phyloP scores from a whole-genome alignment of 2,329 filamentous ascomycete genomes.

The Lasiodiplodia theobromae region DNA sequence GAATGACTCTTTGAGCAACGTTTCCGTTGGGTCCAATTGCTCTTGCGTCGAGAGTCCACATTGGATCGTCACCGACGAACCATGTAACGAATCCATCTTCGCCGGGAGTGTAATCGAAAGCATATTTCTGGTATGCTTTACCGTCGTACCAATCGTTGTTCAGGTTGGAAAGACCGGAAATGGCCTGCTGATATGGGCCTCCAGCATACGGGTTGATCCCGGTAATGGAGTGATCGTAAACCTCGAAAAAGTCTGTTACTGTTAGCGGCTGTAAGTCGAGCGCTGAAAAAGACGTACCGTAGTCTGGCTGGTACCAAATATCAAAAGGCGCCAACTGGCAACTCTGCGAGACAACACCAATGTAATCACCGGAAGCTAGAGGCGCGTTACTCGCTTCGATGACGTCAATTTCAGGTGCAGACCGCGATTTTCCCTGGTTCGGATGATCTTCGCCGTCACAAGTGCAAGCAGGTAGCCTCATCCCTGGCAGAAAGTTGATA shows the following conservation, averaged over 20 bases:
- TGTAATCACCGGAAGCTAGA: slow-evolving; percentile 58
- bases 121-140: slow-evolving; percentile 61
- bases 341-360: slow-evolving; percentile 71
- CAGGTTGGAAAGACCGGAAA: slow-evolving; percentile 62
- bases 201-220: slow-evolving; percentile 61
- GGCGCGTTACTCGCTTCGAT: slow-evolving; percentile 70
- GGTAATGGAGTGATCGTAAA: slow-evolving; percentile 65
- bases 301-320: slow-evolving; percentile 71
- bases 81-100: slow-evolving; percentile 68
- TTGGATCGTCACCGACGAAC: slow-evolving; percentile 70
- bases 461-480: slow-evolving; percentile 73
- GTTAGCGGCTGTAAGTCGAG: slow-evolving; percentile 30
- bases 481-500: slow-evolving; percentile 71
- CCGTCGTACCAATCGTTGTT: slow-evolving; percentile 65
- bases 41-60: slow-evolving; percentile 67
- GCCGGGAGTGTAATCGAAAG: slow-evolving; percentile 66
- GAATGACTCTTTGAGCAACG: slow-evolving; percentile 69
- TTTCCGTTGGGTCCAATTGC: slow-evolving; percentile 74
- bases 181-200: slow-evolving; percentile 63
- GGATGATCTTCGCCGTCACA: slow-evolving; percentile 71
- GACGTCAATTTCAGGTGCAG: slow-evolving; percentile 75
- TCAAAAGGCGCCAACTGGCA: slow-evolving; percentile 75
- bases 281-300: slow-evolving; percentile 38
- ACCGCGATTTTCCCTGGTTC: slow-evolving; percentile 68
- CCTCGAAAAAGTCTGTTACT: slow-evolving; percentile 64